Conservation (phyloP, 345 rosid genomes). For the Excoecaria cochinchinensis region DNA sequence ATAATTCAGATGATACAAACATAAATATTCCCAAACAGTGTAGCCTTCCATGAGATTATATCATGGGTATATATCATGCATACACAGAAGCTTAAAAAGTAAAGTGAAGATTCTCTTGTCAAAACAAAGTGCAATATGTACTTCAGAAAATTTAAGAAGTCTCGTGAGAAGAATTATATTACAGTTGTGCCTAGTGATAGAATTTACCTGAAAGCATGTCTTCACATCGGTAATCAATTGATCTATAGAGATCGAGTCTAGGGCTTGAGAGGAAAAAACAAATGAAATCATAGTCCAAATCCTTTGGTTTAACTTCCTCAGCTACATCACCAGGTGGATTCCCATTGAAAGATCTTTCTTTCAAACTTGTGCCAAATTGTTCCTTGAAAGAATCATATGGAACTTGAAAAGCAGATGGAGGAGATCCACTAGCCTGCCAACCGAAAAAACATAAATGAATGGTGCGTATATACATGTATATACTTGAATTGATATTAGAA, state of each 20-base stretch:
- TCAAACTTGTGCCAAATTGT: constrained; percentile 34
- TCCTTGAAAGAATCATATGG: constrained; percentile 80
- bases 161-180: neutral
- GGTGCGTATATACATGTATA: neutral
- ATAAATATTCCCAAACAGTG: neutral
- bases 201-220: constrained; percentile 77
- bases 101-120: neutral
- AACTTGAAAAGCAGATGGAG: constrained; percentile 73
- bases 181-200: neutral
- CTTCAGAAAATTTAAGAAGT: neutral
- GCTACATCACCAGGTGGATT: constrained; percentile 35
- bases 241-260: constrained; percentile 78
- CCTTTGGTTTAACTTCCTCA: constrained; percentile 43
- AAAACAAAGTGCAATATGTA: neutral
- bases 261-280: constrained; percentile 85
- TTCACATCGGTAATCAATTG: constrained; percentile 85
- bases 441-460: constrained; percentile 26
- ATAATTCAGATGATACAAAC: too few species aligned
- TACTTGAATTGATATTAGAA: neutral
- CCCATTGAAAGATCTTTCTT: constrained; percentile 24
- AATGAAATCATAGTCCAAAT: constrained; percentile 76
- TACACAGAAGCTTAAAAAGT: neutral
- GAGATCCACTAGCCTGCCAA: constrained; percentile 82
- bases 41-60: neutral
- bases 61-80: too few species aligned